Base-by-base conservation (phyloP, 2,329 filamentous ascomycete genomes). In the Aureobasidium subglaciale region DNA sequence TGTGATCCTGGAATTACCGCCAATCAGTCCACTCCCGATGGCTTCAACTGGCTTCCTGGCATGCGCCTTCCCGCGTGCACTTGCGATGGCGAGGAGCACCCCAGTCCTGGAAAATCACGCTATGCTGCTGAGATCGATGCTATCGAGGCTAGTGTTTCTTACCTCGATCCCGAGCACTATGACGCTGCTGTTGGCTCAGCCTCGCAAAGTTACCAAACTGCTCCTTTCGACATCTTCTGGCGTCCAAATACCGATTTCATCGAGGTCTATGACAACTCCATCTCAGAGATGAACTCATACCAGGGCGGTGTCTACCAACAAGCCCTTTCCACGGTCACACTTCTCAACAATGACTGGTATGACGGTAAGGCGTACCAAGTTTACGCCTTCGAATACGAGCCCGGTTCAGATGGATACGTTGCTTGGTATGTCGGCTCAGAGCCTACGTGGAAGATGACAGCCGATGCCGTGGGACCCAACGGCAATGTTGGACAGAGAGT, bases 91-190 rank as follows among this genome's bases (percentile, higher is more conserved):
- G 75, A 82, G 61, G 84, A 87, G 62, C 85, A 88, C 64, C 85
- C 85, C 4, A 81, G 71, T 20, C 79, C 80, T 7, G 85, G 85
- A 13, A 82, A 74, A 45, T 85, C 84, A 49, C 79, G 85, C 22
- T 81, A 81, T 57, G 82, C 84, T 1, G 85, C 86, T 0, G 85
- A 88, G 73, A 86, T 88, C 59, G 85, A 88, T 76, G 83, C 79
- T 11, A 72, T 88, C 38, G 85, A 88, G 75, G 85, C 82, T n/a
- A 85, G 79, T 61, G 81, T 83, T 13, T 71, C 69, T 5, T 72
- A 74, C 16, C 63, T 84, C 22, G 76, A 78, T 15, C 70, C 73
- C 35, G 71, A 73, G n/a, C 18, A 42, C 3, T 65, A 75, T 18
- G 73, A 71, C 29, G 74, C 73, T n/a, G 74, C 73, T 30, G 75